phyloP scores from a whole-genome alignment of 2,329 filamentous ascomycete genomes.

The Salinomyces thailandicus region DNA sequence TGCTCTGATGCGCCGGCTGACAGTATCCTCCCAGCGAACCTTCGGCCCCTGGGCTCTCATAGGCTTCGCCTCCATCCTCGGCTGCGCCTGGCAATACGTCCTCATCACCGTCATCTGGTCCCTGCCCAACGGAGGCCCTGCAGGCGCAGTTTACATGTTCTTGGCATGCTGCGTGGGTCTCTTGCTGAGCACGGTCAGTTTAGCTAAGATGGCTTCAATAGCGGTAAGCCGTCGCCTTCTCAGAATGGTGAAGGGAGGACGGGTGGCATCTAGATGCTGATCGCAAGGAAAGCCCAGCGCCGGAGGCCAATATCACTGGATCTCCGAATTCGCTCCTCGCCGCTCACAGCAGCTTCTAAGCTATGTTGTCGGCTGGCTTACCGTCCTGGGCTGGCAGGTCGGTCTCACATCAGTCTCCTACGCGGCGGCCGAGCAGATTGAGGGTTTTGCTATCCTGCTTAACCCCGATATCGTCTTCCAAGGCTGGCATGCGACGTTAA shows the following conservation, averaged over 20 bases:
- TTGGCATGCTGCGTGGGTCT: conserved; percentile 4
- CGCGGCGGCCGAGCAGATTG: conserved; percentile 4
- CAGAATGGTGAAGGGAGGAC: too few relatives aligned
- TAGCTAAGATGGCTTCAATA: conserved; percentile 3
- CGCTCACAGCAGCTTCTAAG: conserved; percentile 31
- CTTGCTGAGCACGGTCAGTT: conserved; percentile 1
- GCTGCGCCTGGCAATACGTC: conserved; percentile 4
- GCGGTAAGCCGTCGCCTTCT: too few relatives aligned
- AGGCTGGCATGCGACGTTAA: conserved; percentile 29
- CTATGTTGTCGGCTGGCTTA: conserved; percentile 25
- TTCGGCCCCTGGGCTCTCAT: conserved; percentile 3
- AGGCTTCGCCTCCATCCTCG: conserved; percentile 5
- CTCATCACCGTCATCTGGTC: background rate
- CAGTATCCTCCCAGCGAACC: conserved; percentile 1
- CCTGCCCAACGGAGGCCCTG: conserved; percentile 6
- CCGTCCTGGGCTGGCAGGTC: conserved; percentile 13
- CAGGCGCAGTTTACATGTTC: conserved; percentile 6
- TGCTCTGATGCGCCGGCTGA: background rate
- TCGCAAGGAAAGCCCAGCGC: too few relatives aligned
- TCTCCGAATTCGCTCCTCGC: conserved; percentile 30
- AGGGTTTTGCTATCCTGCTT: conserved; percentile 12
- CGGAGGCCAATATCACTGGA: conserved; percentile 22
- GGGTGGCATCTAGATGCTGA: too few relatives aligned
- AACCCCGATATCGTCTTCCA: conserved; percentile 1
- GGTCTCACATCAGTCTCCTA: conserved; percentile 1